Base-by-base conservation (phyloP, 2,329 filamentous ascomycete species). In the Bertia moriformis region DNA sequence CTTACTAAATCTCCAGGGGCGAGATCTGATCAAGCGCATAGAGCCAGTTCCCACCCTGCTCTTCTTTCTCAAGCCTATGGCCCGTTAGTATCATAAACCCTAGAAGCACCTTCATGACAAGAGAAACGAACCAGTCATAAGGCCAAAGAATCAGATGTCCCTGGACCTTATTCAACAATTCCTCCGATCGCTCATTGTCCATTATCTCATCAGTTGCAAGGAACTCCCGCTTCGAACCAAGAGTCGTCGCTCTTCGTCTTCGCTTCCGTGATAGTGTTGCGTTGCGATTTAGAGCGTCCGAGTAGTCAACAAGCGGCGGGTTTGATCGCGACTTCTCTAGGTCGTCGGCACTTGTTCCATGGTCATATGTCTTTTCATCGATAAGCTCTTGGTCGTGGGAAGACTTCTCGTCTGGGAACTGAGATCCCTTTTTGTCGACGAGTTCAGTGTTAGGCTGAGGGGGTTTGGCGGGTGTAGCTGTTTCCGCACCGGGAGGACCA, bases 1-100 rank as follows among this genome's bases (percentile, higher is more conserved):
- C 59, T 59, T 50, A 62, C 62, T 80, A 80, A 45, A 80, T 79
- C 56, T 80, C 75, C 53, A 80, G 57, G 36, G 75, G 75, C 43
- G 74, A 76, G 50, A 80, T 68, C 54, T 78, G 72, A 51, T 80
- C 75, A 42, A 79, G 67, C 37, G 70, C 71, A 52, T 78, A 80
- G 42, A 79, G 58, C 75, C 75, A 80, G 41, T 77, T 77, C 14
- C 73, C 70, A 37, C 68, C 70, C 43, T 65, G 64, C 56, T 79
- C 75, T 51, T 79, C 75, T 44, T 69, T 71, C 51, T 73, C 71
- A 36, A 74, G 61, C 69, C 32, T 35, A 35, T 10, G 32, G 17
- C n/a, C 24, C 24, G n/a, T 29, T 29, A 29, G 24, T 29, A 29
- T 29, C 10, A n/a, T n/a, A n/a, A n/a, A n/a, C n/a, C n/a, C n/a